These are phyloP conservation scores for Orbilia oligospora DNA, from an alignment of 2,329 filamentous ascomycete genomes.

Conservation along the genomic window DNA sequence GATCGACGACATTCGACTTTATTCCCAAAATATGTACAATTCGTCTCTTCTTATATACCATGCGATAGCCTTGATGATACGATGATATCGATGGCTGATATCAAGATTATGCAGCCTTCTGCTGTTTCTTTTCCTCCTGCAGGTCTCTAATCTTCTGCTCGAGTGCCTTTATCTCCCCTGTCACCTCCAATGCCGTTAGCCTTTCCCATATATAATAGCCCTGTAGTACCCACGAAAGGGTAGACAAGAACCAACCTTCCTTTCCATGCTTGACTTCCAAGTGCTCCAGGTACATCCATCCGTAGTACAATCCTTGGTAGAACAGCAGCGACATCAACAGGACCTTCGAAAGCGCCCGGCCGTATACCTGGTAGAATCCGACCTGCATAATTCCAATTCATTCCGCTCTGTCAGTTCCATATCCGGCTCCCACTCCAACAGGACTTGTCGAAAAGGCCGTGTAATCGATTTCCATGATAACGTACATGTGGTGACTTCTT, in stretches of 20 bases:
- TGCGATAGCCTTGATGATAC: no score
- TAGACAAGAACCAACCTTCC: constrained; percentile 69
- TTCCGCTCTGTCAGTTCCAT: neutral
- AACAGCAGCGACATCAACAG: constrained; percentile 81
- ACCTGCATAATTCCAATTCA: constrained; percentile 19
- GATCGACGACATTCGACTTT: no score
- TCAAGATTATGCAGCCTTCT: neutral
- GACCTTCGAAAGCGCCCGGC: constrained; percentile 80
- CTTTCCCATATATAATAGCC: neutral
- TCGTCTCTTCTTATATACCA: no score
- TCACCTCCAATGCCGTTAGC: constrained; percentile 7
- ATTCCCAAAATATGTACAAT: no score
- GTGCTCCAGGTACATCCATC: constrained; percentile 81
- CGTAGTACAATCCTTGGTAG: constrained; percentile 83
- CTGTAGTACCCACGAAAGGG: neutral
- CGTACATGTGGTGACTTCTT: constrained; percentile 59
- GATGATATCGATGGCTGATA: neutral
- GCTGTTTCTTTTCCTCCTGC: constrained; percentile 32
- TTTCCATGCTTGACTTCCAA: constrained; percentile 77
- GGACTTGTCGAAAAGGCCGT: no score
- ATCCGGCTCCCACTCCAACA: no score
- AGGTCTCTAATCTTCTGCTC: constrained; percentile 48
- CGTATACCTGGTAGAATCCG: constrained; percentile 83
- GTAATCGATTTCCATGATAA: neutral
- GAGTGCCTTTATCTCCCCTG: constrained; percentile 45